These are phyloP conservation scores for Leishmania arabica DNA, from an alignment of 208 protist genomes.

Conservation along the genomic window DNA sequence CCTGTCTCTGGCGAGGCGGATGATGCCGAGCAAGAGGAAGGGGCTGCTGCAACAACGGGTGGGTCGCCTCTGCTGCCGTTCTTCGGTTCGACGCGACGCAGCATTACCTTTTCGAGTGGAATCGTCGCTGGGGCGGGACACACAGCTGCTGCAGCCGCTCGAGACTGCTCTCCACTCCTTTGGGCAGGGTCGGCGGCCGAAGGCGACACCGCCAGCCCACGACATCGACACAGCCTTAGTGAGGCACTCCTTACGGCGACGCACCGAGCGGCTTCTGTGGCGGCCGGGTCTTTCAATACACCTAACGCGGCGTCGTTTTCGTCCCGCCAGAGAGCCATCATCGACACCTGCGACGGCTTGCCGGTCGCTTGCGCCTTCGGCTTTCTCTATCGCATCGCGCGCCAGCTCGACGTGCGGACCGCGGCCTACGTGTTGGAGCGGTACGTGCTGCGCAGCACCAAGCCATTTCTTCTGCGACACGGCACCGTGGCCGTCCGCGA, in stretches of 20 bases:
- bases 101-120: not conserved
- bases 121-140: not conserved
- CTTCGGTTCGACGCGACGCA: not conserved
- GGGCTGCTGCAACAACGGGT: not conserved
- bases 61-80: too few relatives aligned
- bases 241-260: conserved; percentile 24
- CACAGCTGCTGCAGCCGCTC: not conserved
- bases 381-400: conserved; percentile 48
- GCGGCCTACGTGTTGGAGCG: conserved; percentile 40
- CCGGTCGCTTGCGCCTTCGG: conserved; percentile 56
- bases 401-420: conserved; percentile 23
- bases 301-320: not conserved
- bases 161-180: not conserved
- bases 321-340: conserved; percentile 33
- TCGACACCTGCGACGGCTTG: conserved; percentile 37
- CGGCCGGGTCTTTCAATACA: not conserved
- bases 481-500: conserved; percentile 65
- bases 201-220: not conserved
- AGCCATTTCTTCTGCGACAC: conserved; percentile 40
- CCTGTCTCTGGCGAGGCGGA: not conserved
- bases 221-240: conserved; percentile 27
- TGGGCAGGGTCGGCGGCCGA: not conserved
- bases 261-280: conserved; percentile 2
- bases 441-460: conserved; percentile 51
- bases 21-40: not conserved